phyloP scores from a whole-genome alignment of 371 early-diverging fungal species.

The Mucor saturninus region DNA sequence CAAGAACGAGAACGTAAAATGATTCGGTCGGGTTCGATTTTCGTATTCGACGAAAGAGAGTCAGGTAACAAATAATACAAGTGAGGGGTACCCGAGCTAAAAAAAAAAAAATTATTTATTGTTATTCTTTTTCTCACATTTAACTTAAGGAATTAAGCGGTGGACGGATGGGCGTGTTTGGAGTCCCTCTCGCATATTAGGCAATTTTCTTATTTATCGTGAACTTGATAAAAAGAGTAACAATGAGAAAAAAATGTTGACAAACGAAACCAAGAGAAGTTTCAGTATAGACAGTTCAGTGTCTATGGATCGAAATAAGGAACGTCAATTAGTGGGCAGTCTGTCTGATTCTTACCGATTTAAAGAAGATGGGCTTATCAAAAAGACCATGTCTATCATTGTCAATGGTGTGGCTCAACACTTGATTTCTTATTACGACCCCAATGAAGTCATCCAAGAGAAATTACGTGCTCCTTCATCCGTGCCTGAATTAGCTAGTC shows the following conservation, averaged over 20 bases:
- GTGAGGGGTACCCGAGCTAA: background rate
- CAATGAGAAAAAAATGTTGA: slow-evolving; percentile 29
- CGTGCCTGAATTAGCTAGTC: slow-evolving; percentile 55
- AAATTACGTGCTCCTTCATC: slow-evolving; percentile 63
- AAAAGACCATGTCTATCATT: slow-evolving; percentile 84
- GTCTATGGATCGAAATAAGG: slow-evolving; percentile 46
- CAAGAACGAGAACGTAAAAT: slow-evolving; percentile 64
- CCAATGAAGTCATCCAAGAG: slow-evolving; percentile 70
- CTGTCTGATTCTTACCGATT: slow-evolving; percentile 68
- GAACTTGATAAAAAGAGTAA: slow-evolving; percentile 56
- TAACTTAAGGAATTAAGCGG: slow-evolving; percentile 62
- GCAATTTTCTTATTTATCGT: slow-evolving; percentile 68
- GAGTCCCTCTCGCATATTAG: slow-evolving; percentile 72
- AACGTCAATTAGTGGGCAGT: slow-evolving; percentile 65
- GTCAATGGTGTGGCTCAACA: slow-evolving; percentile 80
- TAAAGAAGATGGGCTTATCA: slow-evolving; percentile 83
- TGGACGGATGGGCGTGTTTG: slow-evolving; percentile 79
- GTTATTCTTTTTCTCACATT: background rate
- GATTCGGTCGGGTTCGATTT: slow-evolving; percentile 69
- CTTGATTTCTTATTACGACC: slow-evolving; percentile 84
- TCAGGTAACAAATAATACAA: slow-evolving; percentile 35
- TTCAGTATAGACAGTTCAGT: slow-evolving; percentile 33
- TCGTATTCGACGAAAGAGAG: slow-evolving; percentile 75
- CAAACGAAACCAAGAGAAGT: slow-evolving; percentile 20
- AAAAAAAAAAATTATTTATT: background rate